phyloP scores from a whole-genome alignment of 305 asterid genomes.

The Petunia hybrid region DNA sequence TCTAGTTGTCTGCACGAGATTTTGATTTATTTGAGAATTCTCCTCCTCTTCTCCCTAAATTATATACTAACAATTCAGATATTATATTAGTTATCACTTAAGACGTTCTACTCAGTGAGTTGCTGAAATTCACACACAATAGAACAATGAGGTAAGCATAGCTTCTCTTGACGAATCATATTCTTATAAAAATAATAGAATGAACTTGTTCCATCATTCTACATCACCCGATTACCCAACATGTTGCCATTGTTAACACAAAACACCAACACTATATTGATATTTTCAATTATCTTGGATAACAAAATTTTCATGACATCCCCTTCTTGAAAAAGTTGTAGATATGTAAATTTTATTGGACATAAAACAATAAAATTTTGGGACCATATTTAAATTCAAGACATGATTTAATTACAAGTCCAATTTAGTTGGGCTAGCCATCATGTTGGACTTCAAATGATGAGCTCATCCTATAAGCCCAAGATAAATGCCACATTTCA shows the following conservation, averaged over 20 bases:
- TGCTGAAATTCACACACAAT: not conserved
- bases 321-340: not conserved
- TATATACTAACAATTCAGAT: not conserved
- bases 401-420: too few relatives aligned
- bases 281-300: not conserved
- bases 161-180: not conserved
- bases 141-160: not conserved
- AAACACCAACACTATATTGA: not conserved
- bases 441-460: too few relatives aligned
- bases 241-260: not conserved
- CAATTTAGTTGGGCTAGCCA: too few relatives aligned
- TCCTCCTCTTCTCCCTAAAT: too few relatives aligned
- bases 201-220: not conserved
- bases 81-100: not conserved
- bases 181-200: not conserved
- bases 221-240: conserved; percentile 3
- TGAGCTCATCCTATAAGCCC: too few relatives aligned
- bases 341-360: too few relatives aligned
- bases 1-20: too few relatives aligned
- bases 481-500: too few relatives aligned
- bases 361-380: too few relatives aligned
- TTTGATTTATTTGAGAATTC: too few relatives aligned
- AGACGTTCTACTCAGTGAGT: not conserved
- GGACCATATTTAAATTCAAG: too few relatives aligned
- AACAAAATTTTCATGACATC: not conserved